phyloP scores from a whole-genome alignment of 2,329 filamentous ascomycete genomes.

The Paraconiothyrium sp. region DNA sequence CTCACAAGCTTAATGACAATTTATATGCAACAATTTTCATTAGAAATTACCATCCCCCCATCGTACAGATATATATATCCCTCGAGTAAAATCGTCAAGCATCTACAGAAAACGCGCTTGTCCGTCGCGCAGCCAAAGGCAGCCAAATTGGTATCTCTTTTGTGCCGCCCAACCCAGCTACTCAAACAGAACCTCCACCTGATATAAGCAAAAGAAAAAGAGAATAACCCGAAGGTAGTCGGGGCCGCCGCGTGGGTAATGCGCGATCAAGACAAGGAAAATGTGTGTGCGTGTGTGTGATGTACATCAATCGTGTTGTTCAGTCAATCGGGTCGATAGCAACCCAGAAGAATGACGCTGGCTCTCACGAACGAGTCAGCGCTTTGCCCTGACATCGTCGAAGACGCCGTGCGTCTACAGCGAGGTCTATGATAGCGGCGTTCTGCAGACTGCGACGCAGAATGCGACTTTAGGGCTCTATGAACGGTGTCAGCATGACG shows the following conservation, averaged over 20 bases:
- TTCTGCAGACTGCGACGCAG: background rate
- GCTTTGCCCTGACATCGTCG: constrained; percentile 13
- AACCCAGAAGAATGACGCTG: constrained; percentile 21
- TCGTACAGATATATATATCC: background rate
- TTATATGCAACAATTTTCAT: background rate
- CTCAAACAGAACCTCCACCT: background rate
- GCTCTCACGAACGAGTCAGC: constrained; percentile 23
- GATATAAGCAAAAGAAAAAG: background rate
- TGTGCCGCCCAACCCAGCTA: background rate
- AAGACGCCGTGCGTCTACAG: background rate
- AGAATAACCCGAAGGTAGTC: constrained; percentile 1
- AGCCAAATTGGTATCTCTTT: constrained; percentile 16
- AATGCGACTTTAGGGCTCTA: constrained; percentile 12
- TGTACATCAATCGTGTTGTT: constrained; percentile 5
- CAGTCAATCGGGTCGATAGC: constrained; percentile 18
- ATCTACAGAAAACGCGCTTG: background rate
- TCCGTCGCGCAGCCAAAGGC: background rate
- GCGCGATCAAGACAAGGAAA: background rate
- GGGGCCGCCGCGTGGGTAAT: too few species aligned
- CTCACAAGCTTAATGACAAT: too few species aligned
- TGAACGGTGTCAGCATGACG: constrained; percentile 25
- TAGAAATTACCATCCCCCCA: background rate
- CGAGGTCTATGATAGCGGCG: background rate
- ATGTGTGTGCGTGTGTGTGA: background rate
- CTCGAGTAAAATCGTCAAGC: background rate